Evolutionary conservation across 73 alveolate species (phyloP), one percentile per base, ranked within the genome.

Genomic region (Paramecium primaurelia): DNA sequence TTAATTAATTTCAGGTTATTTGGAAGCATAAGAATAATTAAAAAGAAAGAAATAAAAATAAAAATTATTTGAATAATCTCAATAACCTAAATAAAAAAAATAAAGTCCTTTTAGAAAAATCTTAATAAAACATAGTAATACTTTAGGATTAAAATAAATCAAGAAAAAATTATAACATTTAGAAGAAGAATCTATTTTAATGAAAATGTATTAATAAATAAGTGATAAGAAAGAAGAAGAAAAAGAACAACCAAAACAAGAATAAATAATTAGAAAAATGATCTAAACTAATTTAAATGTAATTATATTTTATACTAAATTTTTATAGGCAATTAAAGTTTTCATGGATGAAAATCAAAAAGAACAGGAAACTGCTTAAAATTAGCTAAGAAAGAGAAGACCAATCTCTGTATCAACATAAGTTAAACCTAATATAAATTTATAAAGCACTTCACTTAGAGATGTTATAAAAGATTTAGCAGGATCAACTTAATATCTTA

Each of bases 321-420:
- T 9, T 75, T 11, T 12, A 34, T 40, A 75, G 88, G 59, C 60
- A 0, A 75, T 75, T 75, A 75, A 75, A 37, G 34, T 75, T 22
- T 3, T 75, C 8, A 75, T 75, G 88, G 88, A 75, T 36, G 88
- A 75, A 75, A 75, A 75, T 40, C 64, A 75, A 75, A 37, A 75
- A 40, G 38, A 30, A 22, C n/a, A 75, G 11, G 88, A 75, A 37
- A 45, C 38, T 2, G 88, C 88, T 14, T 32, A 22, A 11, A 34
- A 38, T 34, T 75, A 75, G 37, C 25, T 75, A 3, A 75, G 59
- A 75, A 6, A 75, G 4, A 30, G 88, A 18, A 8, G 49, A 32
- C 88, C 34, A 8, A 4, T 26, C 14, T 75, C 42, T 34, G 25
- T 37, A 32, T 32, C 37, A 3, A 12, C 25, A 5, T 8, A 14